These are phyloP conservation scores for Salinomyces thailandicus DNA, from an alignment of 2,329 filamentous ascomycete genomes.

Conservation along the genomic window DNA sequence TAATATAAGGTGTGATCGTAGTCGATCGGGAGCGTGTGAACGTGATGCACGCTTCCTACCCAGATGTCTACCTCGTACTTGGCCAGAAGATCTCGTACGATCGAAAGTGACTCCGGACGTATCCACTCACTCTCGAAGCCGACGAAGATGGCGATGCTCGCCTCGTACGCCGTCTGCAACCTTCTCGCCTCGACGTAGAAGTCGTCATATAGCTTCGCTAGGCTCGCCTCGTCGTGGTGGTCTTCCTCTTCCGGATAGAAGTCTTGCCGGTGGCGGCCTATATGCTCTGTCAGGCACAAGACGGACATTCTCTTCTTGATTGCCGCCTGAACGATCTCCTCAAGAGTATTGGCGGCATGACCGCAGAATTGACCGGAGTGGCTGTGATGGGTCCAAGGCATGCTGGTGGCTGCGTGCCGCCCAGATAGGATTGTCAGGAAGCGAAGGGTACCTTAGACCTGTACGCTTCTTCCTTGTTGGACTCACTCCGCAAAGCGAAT, in stretches of 20 bases:
- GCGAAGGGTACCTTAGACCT: no score
- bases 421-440: no score
- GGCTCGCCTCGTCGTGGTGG: conserved; percentile 32
- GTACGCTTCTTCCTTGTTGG: no score
- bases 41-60: conserved; percentile 86
- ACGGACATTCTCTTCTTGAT: conserved; percentile 68
- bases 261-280: conserved; percentile 70
- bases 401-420: no score
- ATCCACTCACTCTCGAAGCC: conserved; percentile 95
- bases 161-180: conserved; percentile 58
- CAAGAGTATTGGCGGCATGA: conserved; percentile 76
- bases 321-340: conserved; percentile 71
- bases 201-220: conserved; percentile 49
- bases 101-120: conserved; percentile 51
- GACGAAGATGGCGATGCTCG: conserved; percentile 66
- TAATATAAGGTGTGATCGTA: conserved; percentile 61
- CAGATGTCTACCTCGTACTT: conserved; percentile 72
- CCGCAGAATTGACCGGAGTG: conserved; percentile 97
- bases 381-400: conserved; percentile 97
- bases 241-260: conserved; percentile 76
- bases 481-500: no score
- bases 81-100: conserved; percentile 50
- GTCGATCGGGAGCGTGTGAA: conserved; percentile 78
- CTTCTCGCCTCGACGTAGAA: conserved; percentile 68
- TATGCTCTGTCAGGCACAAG: conserved; percentile 88